phyloP scores from a whole-genome alignment of 176 grass and related monocot species.

The Musa itinerans region DNA sequence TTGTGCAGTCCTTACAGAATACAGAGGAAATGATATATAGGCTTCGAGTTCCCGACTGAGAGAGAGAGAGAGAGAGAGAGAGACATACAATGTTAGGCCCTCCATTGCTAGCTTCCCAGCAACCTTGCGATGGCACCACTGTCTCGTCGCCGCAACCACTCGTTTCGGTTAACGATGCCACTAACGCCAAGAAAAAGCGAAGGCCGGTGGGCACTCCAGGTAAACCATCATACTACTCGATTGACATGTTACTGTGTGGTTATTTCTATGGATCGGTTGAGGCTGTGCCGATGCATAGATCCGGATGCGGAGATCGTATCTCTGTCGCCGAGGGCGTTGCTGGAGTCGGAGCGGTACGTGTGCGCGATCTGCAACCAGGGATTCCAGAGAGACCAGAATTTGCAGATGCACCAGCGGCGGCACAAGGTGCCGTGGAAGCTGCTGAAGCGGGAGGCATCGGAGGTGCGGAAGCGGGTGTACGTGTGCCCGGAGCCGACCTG shows the following conservation, averaged over 20 bases:
- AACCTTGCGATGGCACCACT: neutral
- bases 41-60: too few species aligned
- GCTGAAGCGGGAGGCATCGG: slow-evolving; percentile 50
- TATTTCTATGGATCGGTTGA: neutral
- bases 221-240: neutral
- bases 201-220: neutral
- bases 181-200: neutral
- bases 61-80: too few species aligned
- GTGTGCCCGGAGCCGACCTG: slow-evolving; percentile 82
- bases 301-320: slow-evolving; percentile 88
- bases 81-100: neutral
- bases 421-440: slow-evolving; percentile 85
- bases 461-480: slow-evolving; percentile 63
- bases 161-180: neutral
- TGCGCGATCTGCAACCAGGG: slow-evolving; percentile 81
- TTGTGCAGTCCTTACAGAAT: too few species aligned
- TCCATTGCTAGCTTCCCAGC: neutral
- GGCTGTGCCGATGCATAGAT: neutral
- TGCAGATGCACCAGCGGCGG: slow-evolving; percentile 72
- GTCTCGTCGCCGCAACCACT: neutral
- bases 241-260: neutral
- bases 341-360: slow-evolving; percentile 59
- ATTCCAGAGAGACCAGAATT: slow-evolving; percentile 80
- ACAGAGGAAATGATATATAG: too few species aligned
- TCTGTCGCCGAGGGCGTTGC: slow-evolving; percentile 63